Evolutionary conservation across 371 early-diverging fungal genomes (phyloP), one percentile per base, ranked within the genome.

Genomic region (Furculomyces boomerangus): DNA sequence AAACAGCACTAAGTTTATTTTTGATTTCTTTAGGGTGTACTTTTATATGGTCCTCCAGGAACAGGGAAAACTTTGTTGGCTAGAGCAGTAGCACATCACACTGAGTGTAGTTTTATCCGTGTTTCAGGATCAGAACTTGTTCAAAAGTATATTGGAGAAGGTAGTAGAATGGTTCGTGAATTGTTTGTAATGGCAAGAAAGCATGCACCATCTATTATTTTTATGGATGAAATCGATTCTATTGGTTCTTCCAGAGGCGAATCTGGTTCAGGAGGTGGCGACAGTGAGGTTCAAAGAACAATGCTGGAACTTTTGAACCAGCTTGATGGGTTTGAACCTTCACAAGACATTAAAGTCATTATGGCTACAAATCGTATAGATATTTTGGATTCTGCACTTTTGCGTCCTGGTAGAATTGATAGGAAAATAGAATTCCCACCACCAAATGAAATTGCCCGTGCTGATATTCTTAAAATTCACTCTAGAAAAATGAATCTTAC

Each of bases 291-390:
- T 16, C 91, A 90, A 68, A 72, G 91, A 47, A 89, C 90, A 13
- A 89, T 90, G 90, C 68, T 90, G 27, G 91, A 90, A 67, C 76
- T 90, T 47, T 74, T 90, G 41, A 90, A 90, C 72, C 91, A 90
- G 74, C 76, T 99, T 56, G 99, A 99, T 62, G 99, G 99, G 50
- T 99, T 99, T 62, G 99, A 99, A 67, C 87, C 97, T 2, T 86
- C 93, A 57, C 91, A 95, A 67, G 96, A 91, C 73, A 98, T 99
- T 72, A 99, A 99, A 73, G 83, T 99, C 3, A 93, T 99, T 60
- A 99, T 99, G 99, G 99, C 99, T n/a, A 99, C 99, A 30, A 99
- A 99, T 74, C 86, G 99, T 61, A 96, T 98, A 57, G 98, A 99
- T 70, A 97, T 95, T 60, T 73, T 99, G 47, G 99, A 99, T 71